Percentiles rank a stretch among this genome's conserved stretches.
These are phyloP conservation scores for Pythium periplocum DNA, from an alignment of 352 stramenopile species.

Conservation along the genomic window DNA sequence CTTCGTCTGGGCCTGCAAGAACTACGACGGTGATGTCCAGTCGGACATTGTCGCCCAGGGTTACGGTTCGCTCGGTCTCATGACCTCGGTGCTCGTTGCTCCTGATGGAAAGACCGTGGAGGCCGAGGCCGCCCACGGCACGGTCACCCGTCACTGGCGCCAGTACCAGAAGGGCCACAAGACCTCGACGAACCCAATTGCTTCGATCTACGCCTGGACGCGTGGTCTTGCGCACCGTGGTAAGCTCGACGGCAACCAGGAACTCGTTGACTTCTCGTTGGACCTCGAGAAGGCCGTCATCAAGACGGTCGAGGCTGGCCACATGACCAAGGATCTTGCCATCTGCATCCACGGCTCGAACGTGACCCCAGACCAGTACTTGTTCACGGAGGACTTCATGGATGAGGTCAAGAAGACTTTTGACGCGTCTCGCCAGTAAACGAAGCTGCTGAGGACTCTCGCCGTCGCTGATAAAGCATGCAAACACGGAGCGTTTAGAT, in stretches of 20 bases:
- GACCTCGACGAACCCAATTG: constrained; percentile 78
- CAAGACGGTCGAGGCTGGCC: constrained; percentile 64
- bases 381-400: constrained; percentile 78
- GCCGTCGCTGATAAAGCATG: too few species aligned
- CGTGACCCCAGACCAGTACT: constrained; percentile 42
- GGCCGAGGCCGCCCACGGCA: constrained; percentile 79
- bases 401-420: constrained; percentile 83
- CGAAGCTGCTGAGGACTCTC: neutral
- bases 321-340: constrained; percentile 85
- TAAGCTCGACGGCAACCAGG: constrained; percentile 72
- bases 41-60: constrained; percentile 78
- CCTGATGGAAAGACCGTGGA: constrained; percentile 80
- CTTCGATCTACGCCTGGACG: constrained; percentile 80
- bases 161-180: constrained; percentile 79
- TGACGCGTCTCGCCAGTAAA: constrained; percentile 47
- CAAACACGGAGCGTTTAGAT: too few species aligned
- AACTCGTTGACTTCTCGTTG: constrained; percentile 51
- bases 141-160: constrained; percentile 78
- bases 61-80: constrained; percentile 74
- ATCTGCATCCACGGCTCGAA: constrained; percentile 68
- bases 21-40: constrained; percentile 82
- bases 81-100: constrained; percentile 68
- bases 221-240: constrained; percentile 63
- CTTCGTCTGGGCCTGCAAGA: constrained; percentile 83
- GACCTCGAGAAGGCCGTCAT: constrained; percentile 66